Conservation (phyloP, 148 eudicot genomes). For the Tetragonia tetragonoides region DNA sequence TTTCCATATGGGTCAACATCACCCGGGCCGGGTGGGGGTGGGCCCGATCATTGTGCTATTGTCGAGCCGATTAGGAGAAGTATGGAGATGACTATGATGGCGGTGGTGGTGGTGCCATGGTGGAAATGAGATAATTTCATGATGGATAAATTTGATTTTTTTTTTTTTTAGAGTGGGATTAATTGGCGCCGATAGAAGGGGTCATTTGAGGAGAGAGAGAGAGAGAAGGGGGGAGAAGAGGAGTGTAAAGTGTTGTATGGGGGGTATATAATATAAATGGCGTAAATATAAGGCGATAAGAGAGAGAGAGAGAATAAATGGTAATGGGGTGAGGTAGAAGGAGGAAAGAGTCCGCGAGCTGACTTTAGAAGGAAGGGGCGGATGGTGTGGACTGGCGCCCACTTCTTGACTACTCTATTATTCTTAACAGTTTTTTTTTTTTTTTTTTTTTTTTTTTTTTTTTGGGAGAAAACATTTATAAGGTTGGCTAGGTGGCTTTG, state of each 20-base stretch:
- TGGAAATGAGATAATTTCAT: background rate
- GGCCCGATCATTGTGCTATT: constrained; percentile 11
- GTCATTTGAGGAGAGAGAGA: background rate
- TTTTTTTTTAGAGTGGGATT: no score
- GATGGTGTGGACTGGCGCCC: no score
- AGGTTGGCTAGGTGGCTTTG: no score
- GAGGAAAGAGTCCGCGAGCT: background rate
- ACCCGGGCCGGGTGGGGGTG: background rate
- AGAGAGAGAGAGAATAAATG: no score
- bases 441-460: no score
- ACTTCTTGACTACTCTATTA: no score
- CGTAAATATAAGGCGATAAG: no score
- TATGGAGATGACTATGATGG: background rate
- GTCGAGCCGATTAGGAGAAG: constrained; percentile 6
- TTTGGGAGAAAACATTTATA: no score
- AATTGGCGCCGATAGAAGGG: background rate
- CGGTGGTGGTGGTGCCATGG: background rate
- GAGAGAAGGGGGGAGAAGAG: background rate
- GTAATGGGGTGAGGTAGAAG: background rate
- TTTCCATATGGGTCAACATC: background rate
- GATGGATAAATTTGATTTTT: background rate
- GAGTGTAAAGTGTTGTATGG: no score
- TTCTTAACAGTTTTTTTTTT: no score
- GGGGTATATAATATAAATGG: no score
- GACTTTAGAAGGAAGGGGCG: background rate